Evolutionary conservation across 768 basidiomycete species (phyloP).

Genomic region (Dentipellis sp.): DNA sequence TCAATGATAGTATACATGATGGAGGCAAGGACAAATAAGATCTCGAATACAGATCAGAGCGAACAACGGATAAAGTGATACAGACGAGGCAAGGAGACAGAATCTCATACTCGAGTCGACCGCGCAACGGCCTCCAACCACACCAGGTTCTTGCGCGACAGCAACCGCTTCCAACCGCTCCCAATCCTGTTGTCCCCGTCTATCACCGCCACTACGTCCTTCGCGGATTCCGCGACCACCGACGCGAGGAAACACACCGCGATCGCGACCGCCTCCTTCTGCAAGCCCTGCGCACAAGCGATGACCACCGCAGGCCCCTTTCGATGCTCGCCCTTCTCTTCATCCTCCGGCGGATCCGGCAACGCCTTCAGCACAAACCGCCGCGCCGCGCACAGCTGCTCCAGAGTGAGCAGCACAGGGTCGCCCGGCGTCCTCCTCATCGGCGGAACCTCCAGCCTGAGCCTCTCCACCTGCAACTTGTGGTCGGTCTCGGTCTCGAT

Average conservation of each 20-base stretch:
- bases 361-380: neutral
- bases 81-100: too few species aligned
- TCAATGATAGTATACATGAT: too few species aligned
- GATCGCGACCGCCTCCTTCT: neutral
- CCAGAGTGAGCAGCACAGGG: neutral
- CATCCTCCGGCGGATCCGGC: constrained; percentile 25
- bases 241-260: neutral
- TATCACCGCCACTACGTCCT: neutral
- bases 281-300: neutral
- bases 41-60: too few species aligned
- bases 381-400: constrained; percentile 57
- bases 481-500: neutral
- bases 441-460: neutral
- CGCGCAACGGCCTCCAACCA: neutral
- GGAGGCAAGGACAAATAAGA: too few species aligned
- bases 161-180: neutral
- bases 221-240: neutral
- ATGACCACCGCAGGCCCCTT: neutral
- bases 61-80: too few species aligned
- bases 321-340: neutral
- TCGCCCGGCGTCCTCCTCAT: neutral
- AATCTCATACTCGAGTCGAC: neutral
- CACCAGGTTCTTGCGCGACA: neutral
- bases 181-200: neutral
- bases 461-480: neutral